phyloP scores from a whole-genome alignment of 768 basidiomycete genomes.

The Russula sp. region DNA sequence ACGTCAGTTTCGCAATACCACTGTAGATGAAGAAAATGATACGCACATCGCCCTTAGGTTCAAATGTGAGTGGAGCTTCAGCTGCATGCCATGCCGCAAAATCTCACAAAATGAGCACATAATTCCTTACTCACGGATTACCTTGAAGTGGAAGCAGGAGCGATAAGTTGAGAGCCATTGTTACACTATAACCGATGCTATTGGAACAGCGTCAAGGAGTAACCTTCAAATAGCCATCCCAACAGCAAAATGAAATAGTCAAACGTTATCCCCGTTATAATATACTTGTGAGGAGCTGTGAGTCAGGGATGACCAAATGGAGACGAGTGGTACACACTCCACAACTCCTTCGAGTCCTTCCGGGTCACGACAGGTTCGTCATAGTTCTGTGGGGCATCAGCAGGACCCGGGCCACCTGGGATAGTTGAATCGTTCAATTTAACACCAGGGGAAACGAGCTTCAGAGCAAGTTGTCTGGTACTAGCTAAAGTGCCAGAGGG shows the following conservation, averaged over 20 bases:
- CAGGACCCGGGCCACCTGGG: background rate
- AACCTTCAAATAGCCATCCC: slow-evolving; percentile 28
- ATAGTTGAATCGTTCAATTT: background rate
- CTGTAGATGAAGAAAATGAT: background rate
- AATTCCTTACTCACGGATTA: slow-evolving; percentile 65
- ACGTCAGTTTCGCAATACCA: background rate
- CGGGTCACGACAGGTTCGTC: slow-evolving; percentile 66
- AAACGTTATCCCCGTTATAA: slow-evolving; percentile 73
- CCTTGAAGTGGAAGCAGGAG: slow-evolving; percentile 54
- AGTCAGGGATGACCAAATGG: background rate
- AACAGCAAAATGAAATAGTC: background rate
- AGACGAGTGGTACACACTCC: slow-evolving; percentile 44
- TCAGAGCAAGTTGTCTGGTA: background rate
- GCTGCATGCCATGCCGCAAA: no score
- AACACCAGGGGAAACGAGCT: background rate
- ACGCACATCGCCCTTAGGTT: slow-evolving; percentile 54
- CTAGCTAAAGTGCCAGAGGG: background rate
- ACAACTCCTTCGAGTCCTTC: slow-evolving; percentile 64
- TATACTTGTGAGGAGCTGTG: slow-evolving; percentile 44
- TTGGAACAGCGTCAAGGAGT: slow-evolving; percentile 71
- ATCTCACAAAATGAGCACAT: slow-evolving; percentile 58
- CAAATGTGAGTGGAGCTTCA: background rate
- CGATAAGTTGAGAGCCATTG: slow-evolving; percentile 58
- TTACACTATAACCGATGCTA: slow-evolving; percentile 63
- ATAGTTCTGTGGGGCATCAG: background rate